Conservation (phyloP, 805 yeast genomes). For the Cyberlindnera xishuangbannaensis region DNA sequence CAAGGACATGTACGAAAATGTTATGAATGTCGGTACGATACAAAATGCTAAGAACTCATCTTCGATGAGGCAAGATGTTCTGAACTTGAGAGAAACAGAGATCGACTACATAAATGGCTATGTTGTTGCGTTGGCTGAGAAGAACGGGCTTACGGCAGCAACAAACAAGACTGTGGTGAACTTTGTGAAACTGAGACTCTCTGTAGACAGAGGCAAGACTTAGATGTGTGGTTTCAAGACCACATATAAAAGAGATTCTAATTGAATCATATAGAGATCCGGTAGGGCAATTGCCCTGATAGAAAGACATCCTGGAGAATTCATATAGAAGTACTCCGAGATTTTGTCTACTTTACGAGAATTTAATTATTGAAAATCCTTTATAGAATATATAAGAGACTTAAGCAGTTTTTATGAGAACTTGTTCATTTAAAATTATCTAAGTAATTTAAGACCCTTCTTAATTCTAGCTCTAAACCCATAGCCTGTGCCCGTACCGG, state of each 20-base stretch:
- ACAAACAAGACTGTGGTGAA: conserved; percentile 29
- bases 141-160: conserved; percentile 30
- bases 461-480: no score
- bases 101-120: conserved; percentile 82
- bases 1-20: conserved; percentile 29
- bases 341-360: no score
- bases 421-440: no score
- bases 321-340: neutral
- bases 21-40: conserved; percentile 37
- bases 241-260: no score
- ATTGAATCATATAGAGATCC: neutral
- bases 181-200: conserved; percentile 30
- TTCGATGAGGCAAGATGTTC: conserved; percentile 50
- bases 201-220: conserved; percentile 15
- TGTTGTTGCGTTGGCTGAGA: conserved; percentile 49
- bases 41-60: conserved; percentile 50
- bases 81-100: conserved; percentile 56
- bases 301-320: neutral
- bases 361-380: no score
- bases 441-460: no score
- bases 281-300: neutral
- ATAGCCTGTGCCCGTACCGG: no score
- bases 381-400: no score
- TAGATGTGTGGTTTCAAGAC: no score
- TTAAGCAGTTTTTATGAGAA: no score